phyloP scores from a whole-genome alignment of 352 stramenopile genomes.

The Aphanomyces astaci region DNA sequence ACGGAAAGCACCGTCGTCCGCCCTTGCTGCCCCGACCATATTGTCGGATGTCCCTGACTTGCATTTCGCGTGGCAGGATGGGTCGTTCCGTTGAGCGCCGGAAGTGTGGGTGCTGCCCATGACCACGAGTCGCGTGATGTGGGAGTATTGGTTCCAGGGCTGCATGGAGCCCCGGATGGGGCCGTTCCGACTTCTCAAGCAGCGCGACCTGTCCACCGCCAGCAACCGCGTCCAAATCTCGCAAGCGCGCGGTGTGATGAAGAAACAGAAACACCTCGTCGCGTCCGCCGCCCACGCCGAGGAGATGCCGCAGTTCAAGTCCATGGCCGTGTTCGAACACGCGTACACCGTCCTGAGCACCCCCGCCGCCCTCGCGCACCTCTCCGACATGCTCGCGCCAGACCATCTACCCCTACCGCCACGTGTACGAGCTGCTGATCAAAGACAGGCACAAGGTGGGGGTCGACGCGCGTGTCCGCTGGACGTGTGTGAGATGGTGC shows the following conservation, averaged over 20 bases:
- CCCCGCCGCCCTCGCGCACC: background rate
- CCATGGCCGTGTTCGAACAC: constrained; percentile 1
- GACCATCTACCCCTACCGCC: background rate
- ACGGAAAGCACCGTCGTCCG: background rate
- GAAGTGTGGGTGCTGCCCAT: background rate
- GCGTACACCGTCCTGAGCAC: background rate
- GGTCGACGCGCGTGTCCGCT: background rate
- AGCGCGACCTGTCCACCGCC: background rate
- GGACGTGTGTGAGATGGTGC: background rate
- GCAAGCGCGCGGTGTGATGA: constrained; percentile 5
- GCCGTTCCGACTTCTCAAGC: background rate
- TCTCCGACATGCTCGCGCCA: background rate
- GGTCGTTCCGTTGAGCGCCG: background rate
- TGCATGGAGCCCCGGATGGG: background rate
- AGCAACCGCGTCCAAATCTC: constrained; percentile 3
- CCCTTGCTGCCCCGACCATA: background rate
- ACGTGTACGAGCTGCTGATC: constrained; percentile 6
- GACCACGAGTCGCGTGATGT: constrained; percentile 6
- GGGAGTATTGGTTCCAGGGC: constrained; percentile 5
- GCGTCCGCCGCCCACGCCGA: background rate
- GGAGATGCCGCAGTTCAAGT: constrained; percentile 8
- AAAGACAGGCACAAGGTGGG: constrained; percentile 4
- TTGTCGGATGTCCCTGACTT: background rate
- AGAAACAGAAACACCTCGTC: background rate
- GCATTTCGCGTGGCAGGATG: background rate